These are phyloP conservation scores for Bruguiera hainesii DNA, from an alignment of 441 rosid species.

Conservation along the genomic window DNA sequence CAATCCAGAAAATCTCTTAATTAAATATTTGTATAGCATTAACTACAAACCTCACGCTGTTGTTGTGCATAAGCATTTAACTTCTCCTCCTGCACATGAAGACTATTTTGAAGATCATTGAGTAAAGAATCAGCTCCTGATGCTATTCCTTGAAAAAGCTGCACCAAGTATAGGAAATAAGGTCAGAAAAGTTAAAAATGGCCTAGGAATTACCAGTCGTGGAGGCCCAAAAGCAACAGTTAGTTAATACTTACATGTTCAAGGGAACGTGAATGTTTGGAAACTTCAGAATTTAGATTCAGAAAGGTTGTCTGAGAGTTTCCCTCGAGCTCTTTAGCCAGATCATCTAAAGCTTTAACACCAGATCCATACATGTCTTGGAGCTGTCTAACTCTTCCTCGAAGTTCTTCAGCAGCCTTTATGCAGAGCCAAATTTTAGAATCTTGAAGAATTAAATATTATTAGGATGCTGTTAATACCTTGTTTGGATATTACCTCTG, in stretches of 20 bases:
- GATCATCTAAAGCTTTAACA: conserved; percentile 63
- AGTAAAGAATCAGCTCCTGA: conserved; percentile 86
- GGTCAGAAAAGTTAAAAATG: conserved; percentile 22
- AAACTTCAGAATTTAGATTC: conserved; percentile 76
- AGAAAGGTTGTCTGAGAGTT: conserved; percentile 68
- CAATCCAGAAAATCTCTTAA: not conserved
- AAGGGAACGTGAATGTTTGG: conserved; percentile 71
- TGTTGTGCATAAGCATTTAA: not conserved
- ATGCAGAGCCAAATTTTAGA: conserved; percentile 17
- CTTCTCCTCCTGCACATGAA: conserved; percentile 69
- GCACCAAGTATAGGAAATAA: conserved; percentile 28
- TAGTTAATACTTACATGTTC: conserved; percentile 59
- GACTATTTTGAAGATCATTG: conserved; percentile 82
- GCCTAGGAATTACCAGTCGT: not conserved
- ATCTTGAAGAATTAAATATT: conserved; percentile 13
- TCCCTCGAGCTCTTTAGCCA: conserved; percentile 67
- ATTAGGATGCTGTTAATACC: not conserved
- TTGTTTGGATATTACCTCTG: conserved; percentile 47
- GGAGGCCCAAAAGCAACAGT: not conserved
- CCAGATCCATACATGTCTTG: conserved; percentile 68
- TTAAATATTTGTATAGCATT: no score
- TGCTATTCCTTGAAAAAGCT: conserved; percentile 90
- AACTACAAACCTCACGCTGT: not conserved
- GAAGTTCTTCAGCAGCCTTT: conserved; percentile 83
- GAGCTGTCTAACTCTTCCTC: conserved; percentile 62